A percentile compares a stretch with the other conserved stretches of the same genome.
Conservation (phyloP, 345 rosid genomes). For the Reutealis trisperma region DNA sequence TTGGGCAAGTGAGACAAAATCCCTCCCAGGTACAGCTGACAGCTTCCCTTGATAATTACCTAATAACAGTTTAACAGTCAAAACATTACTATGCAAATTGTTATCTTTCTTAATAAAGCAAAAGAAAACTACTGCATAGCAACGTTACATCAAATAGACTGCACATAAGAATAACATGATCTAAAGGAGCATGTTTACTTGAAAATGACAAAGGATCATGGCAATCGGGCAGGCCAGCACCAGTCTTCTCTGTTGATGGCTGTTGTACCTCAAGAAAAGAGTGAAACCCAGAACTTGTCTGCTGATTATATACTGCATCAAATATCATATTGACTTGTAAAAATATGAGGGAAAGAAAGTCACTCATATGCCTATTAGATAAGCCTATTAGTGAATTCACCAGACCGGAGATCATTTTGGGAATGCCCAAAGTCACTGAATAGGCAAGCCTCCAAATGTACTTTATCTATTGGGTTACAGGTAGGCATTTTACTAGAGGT, state of each 20-base stretch:
- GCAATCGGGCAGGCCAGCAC: conserved; percentile 45
- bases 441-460: too few relatives aligned
- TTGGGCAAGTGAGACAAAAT: conserved; percentile 36
- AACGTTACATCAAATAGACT: conserved; percentile 3
- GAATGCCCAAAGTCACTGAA: too few relatives aligned
- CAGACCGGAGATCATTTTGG: conserved; percentile 4
- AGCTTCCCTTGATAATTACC: conserved; percentile 56
- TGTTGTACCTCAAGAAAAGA: conserved; percentile 51
- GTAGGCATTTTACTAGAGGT: too few relatives aligned
- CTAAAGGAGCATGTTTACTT: conserved; percentile 38
- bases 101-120: conserved; percentile 11
- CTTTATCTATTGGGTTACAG: too few relatives aligned
- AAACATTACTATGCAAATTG: conserved; percentile 18
- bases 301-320: conserved; percentile 65
- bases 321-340: conserved; percentile 21
- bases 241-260: conserved; percentile 40
- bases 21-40: conserved; percentile 32
- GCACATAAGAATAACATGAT: conserved; percentile 8
- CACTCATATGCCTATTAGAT: too few relatives aligned
- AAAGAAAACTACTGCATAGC: conserved; percentile 4
- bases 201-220: conserved; percentile 45
- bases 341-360: conserved; percentile 13
- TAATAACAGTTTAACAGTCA: conserved; percentile 35
- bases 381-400: background rate
- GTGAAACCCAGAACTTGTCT: conserved; percentile 50